A percentile compares a stretch with the other conserved stretches of the same genome.
phyloP scores from a whole-genome alignment of 257 asterid genomes.

The Solanum dulcamara region DNA sequence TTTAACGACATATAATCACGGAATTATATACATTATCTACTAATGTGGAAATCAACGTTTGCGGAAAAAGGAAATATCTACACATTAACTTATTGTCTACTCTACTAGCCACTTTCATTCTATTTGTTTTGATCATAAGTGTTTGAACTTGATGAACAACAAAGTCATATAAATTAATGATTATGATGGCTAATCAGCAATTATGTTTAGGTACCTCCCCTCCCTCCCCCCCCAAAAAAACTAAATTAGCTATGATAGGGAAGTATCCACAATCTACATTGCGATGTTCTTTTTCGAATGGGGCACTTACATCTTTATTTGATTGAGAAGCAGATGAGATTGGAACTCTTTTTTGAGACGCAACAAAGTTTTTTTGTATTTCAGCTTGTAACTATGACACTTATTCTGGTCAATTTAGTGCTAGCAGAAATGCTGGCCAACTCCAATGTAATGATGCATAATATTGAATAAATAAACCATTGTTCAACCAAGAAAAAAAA shows the following conservation, averaged over 20 bases:
- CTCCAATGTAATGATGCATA: neutral
- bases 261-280: neutral
- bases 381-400: too few species aligned
- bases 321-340: neutral
- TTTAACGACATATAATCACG: too few species aligned
- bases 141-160: neutral
- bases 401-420: neutral
- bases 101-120: neutral
- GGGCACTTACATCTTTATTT: neutral
- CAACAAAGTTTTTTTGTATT: too few species aligned
- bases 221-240: neutral
- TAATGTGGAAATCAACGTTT: neutral
- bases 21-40: neutral
- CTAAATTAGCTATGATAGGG: neutral
- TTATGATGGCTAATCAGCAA: neutral
- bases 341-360: neutral
- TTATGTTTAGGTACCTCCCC: neutral
- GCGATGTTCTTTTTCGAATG: neutral
- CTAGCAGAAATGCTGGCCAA: neutral
- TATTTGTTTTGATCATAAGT: neutral
- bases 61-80: neutral
- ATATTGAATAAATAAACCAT: neutral
- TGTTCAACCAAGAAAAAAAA: neutral
- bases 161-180: neutral
- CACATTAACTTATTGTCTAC: neutral